Conservation (phyloP, 768 basidiomycete genomes). For the Punctularia strigosozonata region DNA sequence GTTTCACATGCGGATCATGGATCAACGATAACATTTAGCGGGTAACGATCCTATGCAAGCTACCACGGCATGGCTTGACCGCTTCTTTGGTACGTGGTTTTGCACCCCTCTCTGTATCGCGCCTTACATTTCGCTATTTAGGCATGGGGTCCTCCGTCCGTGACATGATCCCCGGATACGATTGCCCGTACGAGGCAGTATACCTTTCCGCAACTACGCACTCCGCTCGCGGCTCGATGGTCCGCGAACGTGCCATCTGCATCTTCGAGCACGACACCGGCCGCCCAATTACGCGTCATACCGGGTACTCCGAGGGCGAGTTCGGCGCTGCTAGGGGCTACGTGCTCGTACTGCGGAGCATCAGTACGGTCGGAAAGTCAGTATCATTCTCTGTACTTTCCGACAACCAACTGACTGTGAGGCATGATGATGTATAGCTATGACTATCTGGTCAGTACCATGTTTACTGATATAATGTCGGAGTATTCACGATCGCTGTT, state of each 20-base stretch:
- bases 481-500: background rate
- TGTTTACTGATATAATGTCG: background rate
- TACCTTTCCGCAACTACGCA: slow-evolving; percentile 49
- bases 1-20: background rate
- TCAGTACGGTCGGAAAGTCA: slow-evolving; percentile 54
- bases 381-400: slow-evolving; percentile 14
- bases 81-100: slow-evolving; percentile 45
- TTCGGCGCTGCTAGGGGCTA: slow-evolving; percentile 54
- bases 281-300: slow-evolving; percentile 46
- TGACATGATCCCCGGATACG: slow-evolving; percentile 56
- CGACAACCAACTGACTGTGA: too few relatives aligned
- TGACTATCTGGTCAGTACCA: slow-evolving; percentile 24
- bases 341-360: slow-evolving; percentile 41
- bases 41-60: slow-evolving; percentile 53
- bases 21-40: slow-evolving; percentile 22
- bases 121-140: background rate
- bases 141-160: slow-evolving; percentile 32
- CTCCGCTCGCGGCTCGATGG: slow-evolving; percentile 28
- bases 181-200: slow-evolving; percentile 51
- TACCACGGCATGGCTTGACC: slow-evolving; percentile 50
- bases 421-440: too few relatives aligned
- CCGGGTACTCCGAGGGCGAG: slow-evolving; percentile 39
- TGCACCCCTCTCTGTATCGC: background rate
- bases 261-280: slow-evolving; percentile 53
- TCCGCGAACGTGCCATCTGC: slow-evolving; percentile 44